Evolutionary conservation across 306 rosid genomes (phyloP), one percentile per base, ranked within the genome.

Genomic region (Prunus armeniaca): DNA sequence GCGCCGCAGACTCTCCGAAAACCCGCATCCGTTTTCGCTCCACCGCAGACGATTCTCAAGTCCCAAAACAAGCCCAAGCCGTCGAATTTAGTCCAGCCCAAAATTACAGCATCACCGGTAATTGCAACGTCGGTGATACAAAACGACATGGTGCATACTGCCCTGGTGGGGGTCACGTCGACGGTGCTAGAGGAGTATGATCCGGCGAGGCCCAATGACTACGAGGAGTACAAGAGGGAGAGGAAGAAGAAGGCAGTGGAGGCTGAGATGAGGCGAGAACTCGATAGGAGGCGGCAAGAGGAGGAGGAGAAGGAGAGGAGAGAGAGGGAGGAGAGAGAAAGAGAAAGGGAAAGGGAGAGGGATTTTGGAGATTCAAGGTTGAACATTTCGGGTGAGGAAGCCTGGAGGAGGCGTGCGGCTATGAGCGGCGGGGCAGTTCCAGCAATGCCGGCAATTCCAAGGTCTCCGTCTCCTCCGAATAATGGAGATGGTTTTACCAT

Each of bases 1-100:
- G 99, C 99, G 54, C 99, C 99, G 54, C 90, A 96, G 64, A 90
- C 97, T 1, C 94, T 95, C 81, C 97, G 98, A 41, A 90, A 89
- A 76, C 86, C 98, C 20, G 79, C 97, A 0, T 80, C 97, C 5
- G 81, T 89, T 64, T 84, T 89, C 46, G 78, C 97, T 1, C 92
- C 98, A 56, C 97, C 96, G 3, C 92, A 83, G 19, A 86, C 97
- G 13, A 67, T 92, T 49, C 85, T 89, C 12, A 86, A 89, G 73
- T 52, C 92, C 20, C 93, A 85, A 32, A 76, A 20, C 88, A 95
- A 89, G 75, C 84, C 92, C 7, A 95, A 87, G 80, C 25, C 83
- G 5, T 25, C 65, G 10, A 72, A 46, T 60, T 60, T 79, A 41
- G 38, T 25, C 19, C 77, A 38, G 13, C 62, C 87, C 12, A 89